Percentiles rank a stretch among this genome's conserved stretches.
Evolutionary conservation across 2,329 filamentous ascomycete species (phyloP).

Genomic region (Penicillium glabrum): DNA sequence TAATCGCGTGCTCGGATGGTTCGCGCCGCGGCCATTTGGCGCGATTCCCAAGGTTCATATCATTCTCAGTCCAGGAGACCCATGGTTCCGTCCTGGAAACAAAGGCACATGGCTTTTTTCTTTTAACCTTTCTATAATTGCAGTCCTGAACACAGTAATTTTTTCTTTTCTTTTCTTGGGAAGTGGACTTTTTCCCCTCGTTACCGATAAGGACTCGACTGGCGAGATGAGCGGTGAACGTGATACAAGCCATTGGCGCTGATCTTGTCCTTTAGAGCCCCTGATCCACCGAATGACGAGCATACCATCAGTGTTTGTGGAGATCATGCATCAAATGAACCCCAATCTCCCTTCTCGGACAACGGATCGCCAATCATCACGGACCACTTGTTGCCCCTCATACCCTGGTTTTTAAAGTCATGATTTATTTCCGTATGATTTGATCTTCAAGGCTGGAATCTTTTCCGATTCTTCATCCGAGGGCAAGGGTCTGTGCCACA

Average conservation of each 20-base stretch:
- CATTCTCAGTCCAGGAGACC: background rate
- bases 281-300: conserved; percentile 29
- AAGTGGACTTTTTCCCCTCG: background rate
- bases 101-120: background rate
- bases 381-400: conserved; percentile 11
- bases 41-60: conserved; percentile 11
- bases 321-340: conserved; percentile 17
- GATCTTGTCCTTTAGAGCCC: conserved; percentile 24
- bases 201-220: conserved; percentile 1
- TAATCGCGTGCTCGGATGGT: conserved; percentile 9
- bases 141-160: background rate
- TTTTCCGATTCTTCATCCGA: background rate
- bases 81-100: conserved; percentile 5
- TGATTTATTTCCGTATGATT: background rate
- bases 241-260: conserved; percentile 19
- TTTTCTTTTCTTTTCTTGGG: background rate
- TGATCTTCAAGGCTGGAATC: background rate
- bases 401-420: conserved; percentile 2
- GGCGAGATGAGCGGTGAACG: conserved; percentile 25
- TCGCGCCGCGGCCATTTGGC: conserved; percentile 2
- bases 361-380: conserved; percentile 14
- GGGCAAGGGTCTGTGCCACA: background rate
- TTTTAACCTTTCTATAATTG: background rate
- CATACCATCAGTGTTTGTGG: conserved; percentile 17
- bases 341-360: conserved; percentile 12